These are phyloP conservation scores for Suhomyces xylopsoci DNA, from an alignment of 805 yeast species.

Conservation along the genomic window DNA sequence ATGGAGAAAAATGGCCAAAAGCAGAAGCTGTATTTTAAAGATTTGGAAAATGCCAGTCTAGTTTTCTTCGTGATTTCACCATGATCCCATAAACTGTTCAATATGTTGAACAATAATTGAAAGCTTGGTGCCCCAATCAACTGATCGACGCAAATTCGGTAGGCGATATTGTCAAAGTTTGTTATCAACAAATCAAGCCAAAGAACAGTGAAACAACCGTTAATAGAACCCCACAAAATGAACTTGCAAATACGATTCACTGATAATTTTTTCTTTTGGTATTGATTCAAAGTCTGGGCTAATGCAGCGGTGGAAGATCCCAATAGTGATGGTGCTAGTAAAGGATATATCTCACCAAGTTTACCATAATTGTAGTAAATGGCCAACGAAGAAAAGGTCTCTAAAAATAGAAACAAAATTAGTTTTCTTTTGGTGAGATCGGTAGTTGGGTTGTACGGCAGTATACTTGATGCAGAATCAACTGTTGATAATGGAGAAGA, in stretches of 20 bases:
- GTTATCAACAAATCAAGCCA: slow-evolving; percentile 52
- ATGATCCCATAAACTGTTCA: slow-evolving; percentile 56
- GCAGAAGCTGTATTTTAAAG: slow-evolving; percentile 51
- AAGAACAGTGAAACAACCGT: slow-evolving; percentile 51
- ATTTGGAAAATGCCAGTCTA: slow-evolving; percentile 41
- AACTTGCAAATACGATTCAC: slow-evolving; percentile 42
- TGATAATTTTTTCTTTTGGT: slow-evolving; percentile 28
- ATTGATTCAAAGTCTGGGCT: slow-evolving; percentile 42
- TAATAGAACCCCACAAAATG: slow-evolving; percentile 56
- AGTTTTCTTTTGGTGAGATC: slow-evolving; percentile 11
- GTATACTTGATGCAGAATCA: slow-evolving; percentile 1
- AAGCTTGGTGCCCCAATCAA: slow-evolving; percentile 52
- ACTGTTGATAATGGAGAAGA: slow-evolving; percentile 8
- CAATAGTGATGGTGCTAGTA: slow-evolving; percentile 36
- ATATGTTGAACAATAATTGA: slow-evolving; percentile 49
- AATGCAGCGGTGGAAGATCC: slow-evolving; percentile 41
- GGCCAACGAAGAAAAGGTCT: slow-evolving; percentile 21
- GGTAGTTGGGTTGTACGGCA: background rate
- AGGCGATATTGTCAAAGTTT: slow-evolving; percentile 30
- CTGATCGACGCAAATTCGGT: slow-evolving; percentile 52
- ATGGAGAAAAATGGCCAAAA: slow-evolving; percentile 61
- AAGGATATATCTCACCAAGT: slow-evolving; percentile 15
- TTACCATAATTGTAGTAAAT: slow-evolving; percentile 30
- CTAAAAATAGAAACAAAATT: slow-evolving; percentile 22
- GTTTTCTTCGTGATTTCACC: slow-evolving; percentile 33